Conservation (phyloP, 306 rosid genomes). For the Canavalia ensiformis region DNA sequence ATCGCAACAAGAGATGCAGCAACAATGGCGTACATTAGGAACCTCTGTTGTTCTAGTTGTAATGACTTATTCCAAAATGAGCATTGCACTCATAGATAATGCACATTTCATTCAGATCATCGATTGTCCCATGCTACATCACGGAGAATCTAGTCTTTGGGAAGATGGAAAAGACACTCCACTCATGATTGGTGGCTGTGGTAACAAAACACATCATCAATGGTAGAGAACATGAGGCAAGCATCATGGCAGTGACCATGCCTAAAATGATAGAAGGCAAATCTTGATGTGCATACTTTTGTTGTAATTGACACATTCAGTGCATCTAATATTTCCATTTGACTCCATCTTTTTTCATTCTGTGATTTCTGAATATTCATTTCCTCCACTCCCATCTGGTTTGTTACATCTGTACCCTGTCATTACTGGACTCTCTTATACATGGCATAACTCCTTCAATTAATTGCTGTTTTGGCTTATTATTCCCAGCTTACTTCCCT, state of each 20-base stretch:
- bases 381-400: constrained; percentile 23
- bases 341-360: not conserved
- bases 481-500: not conserved
- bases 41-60: constrained; percentile 55
- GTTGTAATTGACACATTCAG: constrained; percentile 7
- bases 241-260: constrained; percentile 52
- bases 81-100: constrained; percentile 62
- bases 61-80: constrained; percentile 71
- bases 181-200: constrained; percentile 58
- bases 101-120: constrained; percentile 69
- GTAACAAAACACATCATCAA: constrained; percentile 57
- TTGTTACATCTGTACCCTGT: not conserved
- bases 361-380: not conserved
- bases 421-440: not conserved
- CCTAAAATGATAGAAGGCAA: too few relatives aligned
- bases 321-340: not conserved
- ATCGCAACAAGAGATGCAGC: not conserved
- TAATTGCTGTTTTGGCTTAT: not conserved
- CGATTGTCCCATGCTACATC: constrained; percentile 71
- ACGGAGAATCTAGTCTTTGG: constrained; percentile 70
- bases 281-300: not conserved
- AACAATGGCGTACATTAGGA: not conserved
- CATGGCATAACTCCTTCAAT: not conserved
- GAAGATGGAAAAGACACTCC: constrained; percentile 68
- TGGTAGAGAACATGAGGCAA: constrained; percentile 68